Evolutionary conservation across 2,329 filamentous ascomycete species (phyloP).

Genomic region (Colletotrichum eleusines): DNA sequence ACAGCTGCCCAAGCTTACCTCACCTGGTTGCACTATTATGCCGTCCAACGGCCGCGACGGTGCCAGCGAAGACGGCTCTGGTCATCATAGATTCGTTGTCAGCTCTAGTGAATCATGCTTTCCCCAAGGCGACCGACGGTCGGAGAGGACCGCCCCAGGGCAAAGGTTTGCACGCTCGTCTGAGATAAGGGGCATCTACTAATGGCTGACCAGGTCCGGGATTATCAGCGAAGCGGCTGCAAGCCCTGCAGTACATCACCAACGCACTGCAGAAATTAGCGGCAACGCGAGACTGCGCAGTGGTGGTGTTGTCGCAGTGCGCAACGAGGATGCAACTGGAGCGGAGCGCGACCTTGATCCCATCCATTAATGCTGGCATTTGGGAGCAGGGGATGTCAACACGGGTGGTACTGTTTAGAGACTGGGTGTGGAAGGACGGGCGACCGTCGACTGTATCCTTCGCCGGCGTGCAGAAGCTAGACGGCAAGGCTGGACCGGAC

Average conservation of each 20-base stretch:
- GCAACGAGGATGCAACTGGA: constrained; percentile 82
- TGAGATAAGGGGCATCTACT: constrained; percentile 27
- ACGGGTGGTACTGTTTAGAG: constrained; percentile 81
- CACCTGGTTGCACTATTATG: constrained; percentile 82
- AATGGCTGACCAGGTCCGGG: constrained; percentile 49
- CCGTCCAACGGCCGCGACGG: constrained; percentile 72
- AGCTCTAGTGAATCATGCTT: constrained; percentile 79
- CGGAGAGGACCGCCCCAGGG: constrained; percentile 53
- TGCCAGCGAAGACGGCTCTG: constrained; percentile 73
- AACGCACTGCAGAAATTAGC: constrained; percentile 81
- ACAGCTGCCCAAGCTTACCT: constrained; percentile 70
- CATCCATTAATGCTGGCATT: constrained; percentile 78
- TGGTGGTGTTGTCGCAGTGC: constrained; percentile 83
- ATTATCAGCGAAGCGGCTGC: constrained; percentile 59
- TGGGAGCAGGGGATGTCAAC: constrained; percentile 86
- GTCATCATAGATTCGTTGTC: constrained; percentile 85
- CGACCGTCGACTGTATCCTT: constrained; percentile 65
- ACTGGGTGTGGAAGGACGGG: constrained; percentile 71
- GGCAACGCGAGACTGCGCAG: constrained; percentile 76
- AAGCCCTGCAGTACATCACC: constrained; percentile 72
- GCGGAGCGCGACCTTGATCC: constrained; percentile 75
- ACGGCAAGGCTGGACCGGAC: constrained; percentile 61
- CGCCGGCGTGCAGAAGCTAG: constrained; percentile 74
- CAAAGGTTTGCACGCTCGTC: constrained; percentile 51
- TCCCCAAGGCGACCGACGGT: constrained; percentile 70